A percentile compares a stretch with the other conserved stretches of the same genome.
Evolutionary conservation across 768 basidiomycete genomes (phyloP).

Genomic region (Lentinula detonsa): DNA sequence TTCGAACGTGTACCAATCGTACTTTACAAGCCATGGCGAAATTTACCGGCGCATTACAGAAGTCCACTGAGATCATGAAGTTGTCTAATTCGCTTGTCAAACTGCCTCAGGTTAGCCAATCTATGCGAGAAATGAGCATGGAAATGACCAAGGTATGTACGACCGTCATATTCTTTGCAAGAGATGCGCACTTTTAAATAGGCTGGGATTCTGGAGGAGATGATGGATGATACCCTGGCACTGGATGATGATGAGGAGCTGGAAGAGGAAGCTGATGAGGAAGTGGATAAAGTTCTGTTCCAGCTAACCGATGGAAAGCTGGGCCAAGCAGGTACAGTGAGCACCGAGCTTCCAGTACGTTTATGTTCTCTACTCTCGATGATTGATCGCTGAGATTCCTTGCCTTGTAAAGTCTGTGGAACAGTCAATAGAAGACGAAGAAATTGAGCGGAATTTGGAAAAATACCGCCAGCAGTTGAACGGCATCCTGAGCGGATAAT

Average conservation of each 20-base stretch:
- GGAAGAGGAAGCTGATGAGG: constrained; percentile 94
- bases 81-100: constrained; percentile 89
- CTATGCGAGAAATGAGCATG: constrained; percentile 98
- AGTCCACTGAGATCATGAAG: constrained; percentile 99
- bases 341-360: constrained; percentile 71
- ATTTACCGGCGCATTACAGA: constrained; percentile 96
- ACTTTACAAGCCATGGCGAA: constrained; percentile 76
- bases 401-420: constrained; percentile 41
- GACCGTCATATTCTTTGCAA: background rate
- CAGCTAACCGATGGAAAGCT: constrained; percentile 95
- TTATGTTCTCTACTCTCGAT: background rate
- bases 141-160: constrained; percentile 93
- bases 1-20: background rate
- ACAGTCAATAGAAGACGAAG: constrained; percentile 67
- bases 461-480: constrained; percentile 86
- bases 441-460: constrained; percentile 85
- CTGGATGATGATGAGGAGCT: constrained; percentile 93
- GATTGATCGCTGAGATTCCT: constrained; percentile 2
- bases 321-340: constrained; percentile 75
- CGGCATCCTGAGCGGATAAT: constrained; percentile 66
- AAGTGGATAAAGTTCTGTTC: constrained; percentile 94
- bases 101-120: constrained; percentile 85
- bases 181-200: constrained; percentile 21
- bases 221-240: constrained; percentile 91
- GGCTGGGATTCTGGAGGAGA: constrained; percentile 98